Evolutionary conservation across 2,329 filamentous ascomycete species (phyloP), one percentile per base, ranked within the genome.

Genomic region (Pseudogymnoascus sp.): DNA sequence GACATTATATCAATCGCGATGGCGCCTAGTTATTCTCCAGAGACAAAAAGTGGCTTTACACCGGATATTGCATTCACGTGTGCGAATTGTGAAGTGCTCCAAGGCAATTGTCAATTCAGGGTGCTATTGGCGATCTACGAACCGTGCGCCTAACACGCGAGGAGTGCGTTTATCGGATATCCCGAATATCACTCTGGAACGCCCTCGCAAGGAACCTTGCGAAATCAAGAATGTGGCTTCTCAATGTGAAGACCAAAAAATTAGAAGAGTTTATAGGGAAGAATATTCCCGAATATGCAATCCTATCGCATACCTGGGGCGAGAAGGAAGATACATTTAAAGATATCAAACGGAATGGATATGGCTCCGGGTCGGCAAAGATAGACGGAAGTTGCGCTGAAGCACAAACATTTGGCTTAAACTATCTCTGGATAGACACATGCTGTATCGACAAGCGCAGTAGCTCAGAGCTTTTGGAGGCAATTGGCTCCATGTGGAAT

Each of bases 251-350:
- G 4, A 64, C 60, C 13, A 33, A 60, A 10, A 64, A 63, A 62
- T 55, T 64, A 29, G 65, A 67, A 18, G 66, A 64, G 15, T 60
- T 68, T 12, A 62, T 67, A 13, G 66, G 63, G 18, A 66, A 66
- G 31, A 60, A 63, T 6, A 60, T 71, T 13, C 62, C 63, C 2
- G 63, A 65, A 8, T 67, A 67, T 58, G 65, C 62, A 3, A 67
- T 67, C 35, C 60, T 67, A 5, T 67, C 65, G 65, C 74, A 67
- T 39, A 63, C 62, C 18, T 67, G 65, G 63, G 61, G 55, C 7
- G 59, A 62, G 25, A 65, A 67, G 2, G 73, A 74, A 65, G 59
- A 70, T n/a, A 59, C 63, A 27, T 68, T 74, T 4, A 77, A 80
- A n/a, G 79, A 80, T 39, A 36, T 65, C 13, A 52, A 15, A 15